Conservation (phyloP, 2,329 filamentous ascomycete species). For the Clathrospora elynae region DNA sequence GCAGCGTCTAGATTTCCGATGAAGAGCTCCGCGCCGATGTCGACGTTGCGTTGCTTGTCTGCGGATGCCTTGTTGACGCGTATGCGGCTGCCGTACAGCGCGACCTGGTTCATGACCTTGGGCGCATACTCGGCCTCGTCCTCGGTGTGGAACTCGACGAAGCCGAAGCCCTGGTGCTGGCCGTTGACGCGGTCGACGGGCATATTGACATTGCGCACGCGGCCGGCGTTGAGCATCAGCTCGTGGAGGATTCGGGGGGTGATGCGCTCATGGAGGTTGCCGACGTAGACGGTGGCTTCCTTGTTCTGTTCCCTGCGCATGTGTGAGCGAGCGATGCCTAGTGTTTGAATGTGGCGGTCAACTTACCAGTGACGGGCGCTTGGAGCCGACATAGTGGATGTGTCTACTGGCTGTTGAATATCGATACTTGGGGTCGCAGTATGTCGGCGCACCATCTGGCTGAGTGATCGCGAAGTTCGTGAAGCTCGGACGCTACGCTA, state of each 20-base stretch:
- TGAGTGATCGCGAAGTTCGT: conserved; percentile 26
- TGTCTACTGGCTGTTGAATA: background rate
- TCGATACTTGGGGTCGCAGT: conserved; percentile 3
- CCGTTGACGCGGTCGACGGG: conserved; percentile 98
- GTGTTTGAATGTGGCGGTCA: background rate
- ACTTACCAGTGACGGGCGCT: conserved; percentile 76
- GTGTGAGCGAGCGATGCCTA: conserved; percentile 21
- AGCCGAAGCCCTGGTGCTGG: conserved; percentile 95
- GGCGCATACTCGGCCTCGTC: conserved; percentile 96
- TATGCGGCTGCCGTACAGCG: conserved; percentile 90
- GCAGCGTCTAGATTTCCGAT: conserved; percentile 92
- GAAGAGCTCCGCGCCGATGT: conserved; percentile 96
- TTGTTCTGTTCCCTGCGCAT: conserved; percentile 77
- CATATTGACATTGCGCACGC: conserved; percentile 96
- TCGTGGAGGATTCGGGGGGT: conserved; percentile 92
- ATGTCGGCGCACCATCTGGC: background rate
- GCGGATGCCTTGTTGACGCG: conserved; percentile 94
- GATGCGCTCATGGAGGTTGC: conserved; percentile 96
- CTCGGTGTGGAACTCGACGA: conserved; percentile 96
- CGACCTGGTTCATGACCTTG: conserved; percentile 94
- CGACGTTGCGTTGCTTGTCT: conserved; percentile 90
- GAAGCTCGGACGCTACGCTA: conserved; percentile 26
- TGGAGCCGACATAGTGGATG: conserved; percentile 59
- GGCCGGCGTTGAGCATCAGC: conserved; percentile 96
- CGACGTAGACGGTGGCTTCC: conserved; percentile 96